Evolutionary conservation across 495 filamentous ascomycete genomes (phyloP), one percentile per base, ranked within the genome.

Genomic region (Talaromyces ruber): DNA sequence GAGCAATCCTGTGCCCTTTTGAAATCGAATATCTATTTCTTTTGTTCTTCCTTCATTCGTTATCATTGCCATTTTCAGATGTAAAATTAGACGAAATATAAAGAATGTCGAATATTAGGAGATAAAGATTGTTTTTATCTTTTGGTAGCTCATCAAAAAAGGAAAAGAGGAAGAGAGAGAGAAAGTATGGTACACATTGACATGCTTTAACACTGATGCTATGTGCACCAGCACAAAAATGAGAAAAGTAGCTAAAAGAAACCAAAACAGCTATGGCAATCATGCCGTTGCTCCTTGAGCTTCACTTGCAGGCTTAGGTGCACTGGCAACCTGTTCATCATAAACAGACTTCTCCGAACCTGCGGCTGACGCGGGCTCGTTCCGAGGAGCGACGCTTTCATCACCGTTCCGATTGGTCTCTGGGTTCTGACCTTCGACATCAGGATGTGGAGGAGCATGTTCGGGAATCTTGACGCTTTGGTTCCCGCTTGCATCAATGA

Each of bases 381-480:
- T 78, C 75, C 21, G 75, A 75, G 70, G 75, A 75, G 70, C 70
- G n/a, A 71, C 66, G 7, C 72, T 72, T 58, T 76, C 73, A n/a
- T 73, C 62, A 57, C 70, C 61, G 50, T 67, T 67, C 59, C 72
- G 72, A 60, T 74, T 67, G 39, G 88, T 92, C 67, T 88, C 84
- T 30, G 85, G 82, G 62, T 90, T 83, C 61, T 81, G 79, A 61
- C 88, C 89, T 72, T 96, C 82, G 29, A 89, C 88, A 67, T 93
- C 91, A 6, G 90, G 90, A 70, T 93, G 89, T n/a, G 89, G 90
- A 29, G 89, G 90, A 24, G 90, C 89, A 47, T 90, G 72, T 61
- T 76, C 72, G 34, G 79, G 79, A 26, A 64, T 62, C 67, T 77
- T 67, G 68, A 81, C 68, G 50, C 92, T 73, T 71, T 91, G 88